Evolutionary conservation across 768 basidiomycete genomes (phyloP).

Genomic region (Grammothele lineata): DNA sequence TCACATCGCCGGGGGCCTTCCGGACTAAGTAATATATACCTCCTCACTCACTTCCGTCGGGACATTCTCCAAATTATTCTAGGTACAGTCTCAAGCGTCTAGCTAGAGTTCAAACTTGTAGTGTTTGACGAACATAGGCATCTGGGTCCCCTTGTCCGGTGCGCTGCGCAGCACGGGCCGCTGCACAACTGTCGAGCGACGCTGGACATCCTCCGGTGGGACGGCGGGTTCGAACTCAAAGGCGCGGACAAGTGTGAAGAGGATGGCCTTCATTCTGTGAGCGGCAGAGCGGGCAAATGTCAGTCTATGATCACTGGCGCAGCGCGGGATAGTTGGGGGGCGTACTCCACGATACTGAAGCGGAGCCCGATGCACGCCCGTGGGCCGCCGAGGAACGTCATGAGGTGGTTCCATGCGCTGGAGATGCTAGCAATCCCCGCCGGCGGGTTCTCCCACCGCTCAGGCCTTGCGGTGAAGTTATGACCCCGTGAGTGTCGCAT

Average conservation of each 20-base stretch:
- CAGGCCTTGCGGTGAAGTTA: conserved; percentile 40
- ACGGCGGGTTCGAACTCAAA: conserved; percentile 28
- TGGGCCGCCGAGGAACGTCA: conserved; percentile 63
- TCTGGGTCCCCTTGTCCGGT: conserved; percentile 11
- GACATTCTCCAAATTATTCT: too few relatives aligned
- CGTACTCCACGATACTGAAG: conserved; percentile 57
- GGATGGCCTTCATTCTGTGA: conserved; percentile 26
- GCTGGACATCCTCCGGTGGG: conserved; percentile 17
- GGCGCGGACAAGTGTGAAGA: conserved; percentile 27
- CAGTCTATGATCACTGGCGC: background rate
- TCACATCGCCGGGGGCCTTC: too few relatives aligned
- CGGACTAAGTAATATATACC: too few relatives aligned
- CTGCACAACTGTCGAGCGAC: conserved; percentile 14
- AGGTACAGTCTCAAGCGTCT: too few relatives aligned
- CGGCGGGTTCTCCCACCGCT: conserved; percentile 52
- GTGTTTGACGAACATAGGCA: conserved; percentile 20
- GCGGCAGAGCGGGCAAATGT: background rate
- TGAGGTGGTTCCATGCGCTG: conserved; percentile 53
- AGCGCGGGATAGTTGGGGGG: conserved; percentile 3
- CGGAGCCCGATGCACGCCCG: conserved; percentile 65
- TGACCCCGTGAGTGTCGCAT: background rate
- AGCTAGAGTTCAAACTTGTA: too few relatives aligned
- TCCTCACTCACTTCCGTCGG: too few relatives aligned
- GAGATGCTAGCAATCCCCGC: conserved; percentile 43
- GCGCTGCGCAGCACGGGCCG: conserved; percentile 19